Base-by-base conservation (phyloP, 257 asterid species). In the Scutellaria minor region DNA sequence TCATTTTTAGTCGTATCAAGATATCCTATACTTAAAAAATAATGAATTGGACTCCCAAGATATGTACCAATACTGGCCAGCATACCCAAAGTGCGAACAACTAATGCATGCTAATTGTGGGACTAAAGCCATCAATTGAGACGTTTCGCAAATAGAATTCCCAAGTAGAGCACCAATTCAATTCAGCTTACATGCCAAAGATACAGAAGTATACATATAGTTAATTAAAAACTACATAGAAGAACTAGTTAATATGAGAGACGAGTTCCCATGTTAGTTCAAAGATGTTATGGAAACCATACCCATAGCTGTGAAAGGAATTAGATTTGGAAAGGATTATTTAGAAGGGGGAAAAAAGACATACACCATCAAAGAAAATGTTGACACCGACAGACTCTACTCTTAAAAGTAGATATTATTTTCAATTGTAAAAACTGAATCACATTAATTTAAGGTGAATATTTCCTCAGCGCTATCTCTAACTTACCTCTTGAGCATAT, bases 401-500 rank as follows among this genome's bases (percentile, higher is more conserved):
- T 59, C 10, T 7, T 52, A 54, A 15, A 57, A 50, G 46, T 35
- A 50, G 54, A 68, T 14, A 22, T 45, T 22, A 73, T 22, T 54
- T 58, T 18, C 53, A 54, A 15, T 40, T 3, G 56, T 11, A 46
- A 10, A 60, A 51, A 45, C 9, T 42, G 10, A 40, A 64, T 50
- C 54, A 56, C 24, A 82, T 50, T 24, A 71, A 60, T 24, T 62
- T 44, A 67, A 66, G 60, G 69, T 31, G 54, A 64, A 39, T 4
- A 63, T 42, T 79, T 53, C 40, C 59, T 66, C 45, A 46, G 42
- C 1, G 53, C 74, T 50, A 51, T 56, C 45, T 51, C 60, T 37
- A 79, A 67, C 70, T 84, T 87, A 92, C 99, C 96, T 85, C 84
- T 77, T 86, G 27, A 95, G 87, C 52, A 63, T 75, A 80, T 82